Evolutionary conservation across 2,329 filamentous ascomycete genomes (phyloP).

Genomic region (Trichophyton rubrum): DNA sequence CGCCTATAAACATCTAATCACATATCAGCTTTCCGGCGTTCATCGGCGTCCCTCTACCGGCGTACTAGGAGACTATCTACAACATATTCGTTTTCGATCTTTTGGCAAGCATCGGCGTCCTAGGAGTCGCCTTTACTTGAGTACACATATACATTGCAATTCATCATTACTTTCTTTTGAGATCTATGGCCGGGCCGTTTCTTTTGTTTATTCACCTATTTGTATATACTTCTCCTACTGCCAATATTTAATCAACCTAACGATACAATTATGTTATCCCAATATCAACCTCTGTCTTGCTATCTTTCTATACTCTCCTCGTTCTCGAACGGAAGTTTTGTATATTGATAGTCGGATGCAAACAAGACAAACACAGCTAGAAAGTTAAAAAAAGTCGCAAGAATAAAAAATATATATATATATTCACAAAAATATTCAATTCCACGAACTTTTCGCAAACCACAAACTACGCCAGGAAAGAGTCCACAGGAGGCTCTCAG

Average conservation of each 20-base stretch:
- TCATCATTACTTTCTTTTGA: not conserved
- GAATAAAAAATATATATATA: not conserved
- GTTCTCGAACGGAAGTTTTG: not conserved
- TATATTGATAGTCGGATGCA: not conserved
- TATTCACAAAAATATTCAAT: not conserved
- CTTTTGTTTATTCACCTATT: not conserved
- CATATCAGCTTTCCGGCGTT: not conserved
- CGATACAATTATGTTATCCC: not conserved
- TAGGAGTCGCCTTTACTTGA: slow-evolving; percentile 3
- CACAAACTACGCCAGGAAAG: not conserved
- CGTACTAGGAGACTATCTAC: not conserved
- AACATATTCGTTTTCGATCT: not conserved
- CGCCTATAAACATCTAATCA: not conserved
- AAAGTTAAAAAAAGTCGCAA: not conserved
- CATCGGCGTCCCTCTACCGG: not conserved
- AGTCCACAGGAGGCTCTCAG: not conserved
- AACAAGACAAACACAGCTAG: not conserved
- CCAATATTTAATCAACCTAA: too few species aligned
- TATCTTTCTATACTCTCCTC: too few species aligned
- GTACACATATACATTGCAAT: too few species aligned
- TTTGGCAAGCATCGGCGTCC: slow-evolving; percentile 4
- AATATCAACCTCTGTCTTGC: not conserved
- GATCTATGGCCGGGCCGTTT: not conserved
- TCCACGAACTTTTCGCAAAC: not conserved
- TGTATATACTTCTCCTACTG: not conserved